Conservation (phyloP, 2,329 filamentous ascomycete genomes). For the Aspergillus candidus region DNA sequence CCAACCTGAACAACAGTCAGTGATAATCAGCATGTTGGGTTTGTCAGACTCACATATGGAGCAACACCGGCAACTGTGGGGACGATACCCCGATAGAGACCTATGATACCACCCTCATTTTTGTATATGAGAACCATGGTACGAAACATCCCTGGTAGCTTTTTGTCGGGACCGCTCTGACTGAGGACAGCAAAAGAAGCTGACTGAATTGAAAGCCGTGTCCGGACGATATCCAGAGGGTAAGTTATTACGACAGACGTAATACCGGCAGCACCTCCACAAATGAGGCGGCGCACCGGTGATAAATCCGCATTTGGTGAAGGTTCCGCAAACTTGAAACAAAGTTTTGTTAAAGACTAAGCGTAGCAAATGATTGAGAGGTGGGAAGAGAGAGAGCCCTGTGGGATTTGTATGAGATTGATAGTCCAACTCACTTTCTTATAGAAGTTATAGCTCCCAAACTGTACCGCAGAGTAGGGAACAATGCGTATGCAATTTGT, state of each 20-base stretch:
- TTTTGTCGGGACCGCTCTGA: slow-evolving; percentile 49
- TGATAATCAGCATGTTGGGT: background rate
- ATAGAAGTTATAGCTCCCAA: slow-evolving; percentile 97
- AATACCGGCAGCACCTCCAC: slow-evolving; percentile 85
- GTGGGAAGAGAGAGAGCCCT: background rate
- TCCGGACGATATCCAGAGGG: slow-evolving; percentile 94
- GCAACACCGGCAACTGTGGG: slow-evolving; percentile 93
- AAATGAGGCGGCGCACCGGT: slow-evolving; percentile 71
- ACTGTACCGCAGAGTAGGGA: slow-evolving; percentile 96
- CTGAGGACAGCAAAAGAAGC: slow-evolving; percentile 84
- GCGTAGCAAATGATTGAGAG: background rate
- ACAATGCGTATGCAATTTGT: slow-evolving; percentile 98
- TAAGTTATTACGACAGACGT: slow-evolving; percentile 95
- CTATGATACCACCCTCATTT: slow-evolving; percentile 75
- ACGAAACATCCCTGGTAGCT: slow-evolving; percentile 86
- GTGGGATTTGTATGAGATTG: background rate
- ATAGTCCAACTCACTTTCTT: slow-evolving; percentile 61
- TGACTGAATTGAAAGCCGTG: slow-evolving; percentile 88
- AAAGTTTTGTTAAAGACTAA: slow-evolving; percentile 8
- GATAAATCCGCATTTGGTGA: slow-evolving; percentile 67
- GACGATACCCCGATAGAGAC: slow-evolving; percentile 89
- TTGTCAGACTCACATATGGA: slow-evolving; percentile 62
- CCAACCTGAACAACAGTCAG: slow-evolving; percentile 58
- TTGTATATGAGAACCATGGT: slow-evolving; percentile 81
- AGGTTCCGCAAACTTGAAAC: slow-evolving; percentile 63